Conservation (phyloP, 192 early-diverging fungal genomes). For the Lunasporangiospora selenospora region DNA sequence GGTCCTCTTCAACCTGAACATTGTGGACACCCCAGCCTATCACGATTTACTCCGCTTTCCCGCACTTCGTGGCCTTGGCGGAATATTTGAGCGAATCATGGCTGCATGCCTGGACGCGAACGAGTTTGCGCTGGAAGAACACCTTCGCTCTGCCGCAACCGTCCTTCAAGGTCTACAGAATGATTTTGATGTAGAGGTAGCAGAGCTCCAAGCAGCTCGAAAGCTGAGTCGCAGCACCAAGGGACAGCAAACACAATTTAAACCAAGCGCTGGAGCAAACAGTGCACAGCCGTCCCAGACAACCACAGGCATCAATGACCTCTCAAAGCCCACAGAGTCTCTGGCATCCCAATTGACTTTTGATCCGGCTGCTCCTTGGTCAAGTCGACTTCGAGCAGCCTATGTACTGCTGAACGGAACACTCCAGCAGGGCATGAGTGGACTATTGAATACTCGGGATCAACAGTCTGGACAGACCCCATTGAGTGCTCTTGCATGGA, state of each 20-base stretch:
- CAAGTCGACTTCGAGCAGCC: constrained; percentile 14
- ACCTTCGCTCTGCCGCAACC: background rate
- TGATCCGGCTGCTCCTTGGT: background rate
- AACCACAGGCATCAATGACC: background rate
- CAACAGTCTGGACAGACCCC: constrained; percentile 14
- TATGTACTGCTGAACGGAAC: constrained; percentile 22
- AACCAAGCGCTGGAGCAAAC: background rate
- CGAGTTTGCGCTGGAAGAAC: constrained; percentile 3
- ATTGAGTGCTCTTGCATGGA: constrained; percentile 26
- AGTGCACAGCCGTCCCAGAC: background rate
- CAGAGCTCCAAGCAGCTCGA: background rate
- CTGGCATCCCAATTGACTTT: constrained; percentile 10
- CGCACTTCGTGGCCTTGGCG: constrained; percentile 25
- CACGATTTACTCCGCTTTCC: constrained; percentile 32
- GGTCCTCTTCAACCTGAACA: constrained; percentile 33
- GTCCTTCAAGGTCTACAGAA: constrained; percentile 6
- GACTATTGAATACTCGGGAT: constrained; percentile 37
- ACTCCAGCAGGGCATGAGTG: constrained; percentile 20
- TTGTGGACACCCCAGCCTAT: constrained; percentile 35
- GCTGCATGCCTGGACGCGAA: constrained; percentile 18
- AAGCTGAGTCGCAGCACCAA: too few relatives aligned
- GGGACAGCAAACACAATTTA: background rate
- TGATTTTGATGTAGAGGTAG: constrained; percentile 8
- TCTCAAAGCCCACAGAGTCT: constrained; percentile 10
- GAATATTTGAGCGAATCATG: constrained; percentile 21